Percentiles rank a stretch among this genome's conserved stretches.
phyloP scores from a whole-genome alignment of 495 filamentous ascomycete species.

The Podospora pseudocomata region DNA sequence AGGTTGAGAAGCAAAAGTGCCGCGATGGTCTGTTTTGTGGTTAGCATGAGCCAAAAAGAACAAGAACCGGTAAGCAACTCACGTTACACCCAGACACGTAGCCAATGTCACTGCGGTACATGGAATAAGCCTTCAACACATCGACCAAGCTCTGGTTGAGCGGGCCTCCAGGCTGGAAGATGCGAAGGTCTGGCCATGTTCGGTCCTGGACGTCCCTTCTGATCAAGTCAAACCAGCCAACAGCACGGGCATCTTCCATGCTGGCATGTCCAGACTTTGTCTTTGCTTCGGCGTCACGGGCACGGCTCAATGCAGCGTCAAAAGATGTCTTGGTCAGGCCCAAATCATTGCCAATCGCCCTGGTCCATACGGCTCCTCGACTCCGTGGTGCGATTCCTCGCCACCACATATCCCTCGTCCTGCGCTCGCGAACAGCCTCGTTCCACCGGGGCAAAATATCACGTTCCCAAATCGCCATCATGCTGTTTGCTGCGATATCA shows the following conservation, averaged over 20 bases:
- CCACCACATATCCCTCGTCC: conserved; percentile 93
- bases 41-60: conserved; percentile 20
- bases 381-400: conserved; percentile 75
- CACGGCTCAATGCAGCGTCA: conserved; percentile 71
- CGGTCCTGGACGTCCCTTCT: conserved; percentile 60
- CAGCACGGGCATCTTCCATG: conserved; percentile 44
- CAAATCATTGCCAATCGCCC: conserved; percentile 86
- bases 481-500: conserved; percentile 61
- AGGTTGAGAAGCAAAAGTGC: conserved; percentile 85
- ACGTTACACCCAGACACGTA: conserved; percentile 84
- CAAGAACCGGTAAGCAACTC: conserved; percentile 30
- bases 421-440: conserved; percentile 62
- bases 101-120: conserved; percentile 93
- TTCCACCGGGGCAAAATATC: conserved; percentile 87
- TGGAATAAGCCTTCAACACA: conserved; percentile 81
- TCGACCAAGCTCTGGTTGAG: conserved; percentile 73
- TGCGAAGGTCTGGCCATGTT: conserved; percentile 76
- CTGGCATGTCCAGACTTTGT: conserved; percentile 40
- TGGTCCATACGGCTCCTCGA: conserved; percentile 79
- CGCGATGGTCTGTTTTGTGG: conserved; percentile 61
- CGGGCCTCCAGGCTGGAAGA: conserved; percentile 75
- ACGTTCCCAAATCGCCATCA: conserved; percentile 79
- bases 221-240: conserved; percentile 64
- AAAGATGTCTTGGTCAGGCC: conserved; percentile 72
- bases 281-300: conserved; percentile 60